phyloP scores from a whole-genome alignment of 2,329 filamentous ascomycete species.

The Leptographium wingfieldii region DNA sequence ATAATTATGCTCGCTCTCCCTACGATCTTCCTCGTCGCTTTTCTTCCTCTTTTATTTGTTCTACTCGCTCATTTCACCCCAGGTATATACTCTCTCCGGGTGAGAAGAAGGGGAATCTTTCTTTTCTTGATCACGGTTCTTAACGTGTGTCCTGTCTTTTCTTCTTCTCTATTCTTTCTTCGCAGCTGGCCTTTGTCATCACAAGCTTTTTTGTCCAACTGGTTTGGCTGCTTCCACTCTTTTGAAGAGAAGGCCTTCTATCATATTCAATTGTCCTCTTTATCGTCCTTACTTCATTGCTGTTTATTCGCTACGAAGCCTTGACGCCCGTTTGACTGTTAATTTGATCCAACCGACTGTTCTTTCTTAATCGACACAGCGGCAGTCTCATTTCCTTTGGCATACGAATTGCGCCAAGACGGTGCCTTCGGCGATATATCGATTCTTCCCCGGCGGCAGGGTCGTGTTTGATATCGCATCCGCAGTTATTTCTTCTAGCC shows the following conservation, averaged over 20 bases:
- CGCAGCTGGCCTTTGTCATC: conserved; percentile 31
- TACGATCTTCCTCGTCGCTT: conserved; percentile 1
- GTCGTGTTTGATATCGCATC: too few species aligned
- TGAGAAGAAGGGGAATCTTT: background rate
- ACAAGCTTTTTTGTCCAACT: conserved; percentile 30
- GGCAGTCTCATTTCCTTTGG: background rate
- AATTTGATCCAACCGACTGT: background rate
- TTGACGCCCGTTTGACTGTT: background rate
- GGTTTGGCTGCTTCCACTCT: conserved; percentile 45
- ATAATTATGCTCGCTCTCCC: conserved; percentile 25
- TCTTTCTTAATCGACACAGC: background rate
- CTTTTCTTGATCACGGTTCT: conserved; percentile 17
- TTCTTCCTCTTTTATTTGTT: conserved; percentile 17
- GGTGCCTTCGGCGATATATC: background rate
- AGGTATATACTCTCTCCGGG: background rate
- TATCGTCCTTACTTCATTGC: conserved; percentile 1
- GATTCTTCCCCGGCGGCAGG: background rate
- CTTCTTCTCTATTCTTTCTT: conserved; percentile 24
- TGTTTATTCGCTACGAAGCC: background rate
- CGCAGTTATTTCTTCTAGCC: background rate
- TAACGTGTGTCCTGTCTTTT: conserved; percentile 27
- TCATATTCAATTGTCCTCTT: conserved; percentile 1
- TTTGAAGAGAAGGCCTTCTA: conserved; percentile 18
- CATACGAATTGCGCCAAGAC: background rate
- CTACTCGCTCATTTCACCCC: background rate